phyloP scores from a whole-genome alignment of 2,329 filamentous ascomycete genomes.

The Aspergillus sp. region DNA sequence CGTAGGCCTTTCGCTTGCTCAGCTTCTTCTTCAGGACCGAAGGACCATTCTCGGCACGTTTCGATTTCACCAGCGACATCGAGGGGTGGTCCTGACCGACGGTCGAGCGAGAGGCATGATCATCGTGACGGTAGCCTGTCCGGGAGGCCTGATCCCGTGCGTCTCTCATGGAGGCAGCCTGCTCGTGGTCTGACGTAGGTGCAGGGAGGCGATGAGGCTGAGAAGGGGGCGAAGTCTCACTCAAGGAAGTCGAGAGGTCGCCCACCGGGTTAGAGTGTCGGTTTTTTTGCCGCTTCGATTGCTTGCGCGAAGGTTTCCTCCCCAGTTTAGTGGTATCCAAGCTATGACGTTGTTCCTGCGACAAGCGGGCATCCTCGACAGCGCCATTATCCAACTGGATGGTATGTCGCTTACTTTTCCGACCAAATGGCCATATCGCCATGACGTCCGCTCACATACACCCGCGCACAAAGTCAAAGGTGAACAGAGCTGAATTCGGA shows the following conservation, averaged over 20 bases:
- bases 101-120: slow-evolving; percentile 36
- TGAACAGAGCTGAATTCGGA: slow-evolving; percentile 17
- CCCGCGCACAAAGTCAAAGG: slow-evolving; percentile 20
- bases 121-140: slow-evolving; percentile 14
- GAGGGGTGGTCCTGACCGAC: slow-evolving; percentile 40
- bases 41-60: slow-evolving; percentile 59
- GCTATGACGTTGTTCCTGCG: slow-evolving; percentile 32
- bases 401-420: slow-evolving; percentile 67
- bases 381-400: slow-evolving; percentile 56
- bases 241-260: slow-evolving; percentile 16
- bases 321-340: slow-evolving; percentile 26
- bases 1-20: slow-evolving; percentile 73
- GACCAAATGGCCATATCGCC: slow-evolving; percentile 82
- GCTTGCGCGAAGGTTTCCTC: slow-evolving; percentile 34
- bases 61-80: slow-evolving; percentile 53
- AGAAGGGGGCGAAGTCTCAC: slow-evolving; percentile 12
- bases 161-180: slow-evolving; percentile 18
- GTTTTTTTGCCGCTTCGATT: slow-evolving; percentile 35
- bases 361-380: slow-evolving; percentile 34
- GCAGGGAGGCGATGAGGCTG: slow-evolving; percentile 19
- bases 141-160: slow-evolving; percentile 9
- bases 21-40: slow-evolving; percentile 66
- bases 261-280: slow-evolving; percentile 28
- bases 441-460: slow-evolving; percentile 47
- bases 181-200: slow-evolving; percentile 23